Base-by-base conservation (phyloP, 345 rosid species). In the Gossypium longicalyx region DNA sequence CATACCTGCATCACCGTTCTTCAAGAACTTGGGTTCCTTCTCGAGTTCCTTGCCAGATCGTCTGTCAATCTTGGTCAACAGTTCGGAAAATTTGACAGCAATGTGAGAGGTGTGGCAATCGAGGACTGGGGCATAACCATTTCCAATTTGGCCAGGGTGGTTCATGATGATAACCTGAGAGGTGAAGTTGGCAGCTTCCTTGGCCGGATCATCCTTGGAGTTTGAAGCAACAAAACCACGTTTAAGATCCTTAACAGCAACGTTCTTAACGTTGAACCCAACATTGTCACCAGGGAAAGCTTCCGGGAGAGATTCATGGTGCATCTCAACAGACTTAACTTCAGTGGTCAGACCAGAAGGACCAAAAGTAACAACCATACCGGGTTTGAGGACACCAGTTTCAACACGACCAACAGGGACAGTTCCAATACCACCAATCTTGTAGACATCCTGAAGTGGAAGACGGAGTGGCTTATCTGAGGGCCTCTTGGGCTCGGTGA, bases 371-470 rank as follows among this genome's bases (percentile, higher is more conserved):
- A 74, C 81, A 7, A 78, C 78, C 78, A 79, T 79, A 43, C 81
- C 81, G 1, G 81, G 81, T 75, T 79, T 79, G 27, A 79, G 20
- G 11, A 69, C 11, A 68, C 90, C 89, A 38, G 86, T 87, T 74
- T 84, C 89, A 48, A 86, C 67, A 80, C 85, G 86, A 9, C 89
- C 87, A 23, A 87, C 87, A 1, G 89, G 88, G 57, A 88, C 89
- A 63, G 88, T 88, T 76, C 86, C 89, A 76, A 88, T 86, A 10
- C 88, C 91, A 66, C 88, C 87, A 43, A 87, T 87, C 90, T 85
- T 87, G 87, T 85, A 87, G 8, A 87, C 90, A 67, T 87, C 88
- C 84, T 87, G 90, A 67, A 85, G 88, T 1, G 90, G 90, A 43
- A 85, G 87, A 72, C 85, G 88, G 38, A 87, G 85, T 52, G 84